These are phyloP conservation scores for Dioszegia crocea DNA, from an alignment of 768 basidiomycete genomes.

Conservation along the genomic window DNA sequence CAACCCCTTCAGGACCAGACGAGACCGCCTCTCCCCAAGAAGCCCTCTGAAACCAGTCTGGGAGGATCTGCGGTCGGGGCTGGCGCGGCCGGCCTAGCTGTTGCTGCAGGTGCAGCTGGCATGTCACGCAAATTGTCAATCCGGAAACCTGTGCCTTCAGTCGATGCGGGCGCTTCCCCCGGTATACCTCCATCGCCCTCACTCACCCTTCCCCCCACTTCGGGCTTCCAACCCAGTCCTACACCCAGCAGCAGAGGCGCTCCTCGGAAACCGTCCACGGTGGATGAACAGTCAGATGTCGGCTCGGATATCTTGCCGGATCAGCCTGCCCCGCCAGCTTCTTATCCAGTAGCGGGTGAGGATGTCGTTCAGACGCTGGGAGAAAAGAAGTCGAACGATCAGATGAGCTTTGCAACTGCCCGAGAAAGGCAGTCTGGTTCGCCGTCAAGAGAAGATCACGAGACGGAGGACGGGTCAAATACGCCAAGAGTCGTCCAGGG, in stretches of 20 bases:
- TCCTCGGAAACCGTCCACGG: conserved; percentile 2
- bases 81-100: too few relatives aligned
- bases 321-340: background rate
- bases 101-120: background rate
- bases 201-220: background rate
- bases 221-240: background rate
- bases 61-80: background rate
- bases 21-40: background rate
- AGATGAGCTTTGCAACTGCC: conserved; percentile 2
- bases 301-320: background rate
- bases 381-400: background rate
- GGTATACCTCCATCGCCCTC: background rate
- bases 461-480: background rate
- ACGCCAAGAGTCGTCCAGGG: background rate
- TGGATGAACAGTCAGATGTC: conserved; percentile 1
- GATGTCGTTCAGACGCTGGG: background rate
- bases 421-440: background rate
- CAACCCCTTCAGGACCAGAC: background rate
- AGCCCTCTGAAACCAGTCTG: too few relatives aligned
- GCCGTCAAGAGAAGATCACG: background rate
- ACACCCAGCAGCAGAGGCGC: background rate
- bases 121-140: background rate
- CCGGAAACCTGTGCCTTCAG: conserved; percentile 4
- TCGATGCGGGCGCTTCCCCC: background rate
- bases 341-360: background rate